These are phyloP conservation scores for Limnanthes douglasii DNA, from an alignment of 345 rosid genomes.

Conservation along the genomic window DNA sequence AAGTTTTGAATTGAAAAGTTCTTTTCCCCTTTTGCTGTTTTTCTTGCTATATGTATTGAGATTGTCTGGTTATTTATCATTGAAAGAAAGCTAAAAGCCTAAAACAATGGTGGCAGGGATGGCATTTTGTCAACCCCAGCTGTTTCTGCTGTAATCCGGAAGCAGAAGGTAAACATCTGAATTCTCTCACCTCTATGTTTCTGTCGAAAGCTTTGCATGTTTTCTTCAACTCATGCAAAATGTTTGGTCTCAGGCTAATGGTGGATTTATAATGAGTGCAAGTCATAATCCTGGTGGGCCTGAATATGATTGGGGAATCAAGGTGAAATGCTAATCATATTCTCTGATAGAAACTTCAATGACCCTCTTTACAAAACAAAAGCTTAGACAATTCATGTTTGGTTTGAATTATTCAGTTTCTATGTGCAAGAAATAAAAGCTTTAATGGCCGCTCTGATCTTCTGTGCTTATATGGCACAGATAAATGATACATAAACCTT, in stretches of 20 bases:
- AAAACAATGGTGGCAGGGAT: too few species aligned
- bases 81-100: slow-evolving; percentile 6
- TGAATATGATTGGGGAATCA: slow-evolving; percentile 94
- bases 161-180: slow-evolving; percentile 43
- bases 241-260: slow-evolving; percentile 46
- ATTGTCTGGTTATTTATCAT: slow-evolving; percentile 4
- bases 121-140: slow-evolving; percentile 85
- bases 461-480: too few species aligned
- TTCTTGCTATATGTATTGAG: not conserved
- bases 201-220: slow-evolving; percentile 1
- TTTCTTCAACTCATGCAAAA: not conserved
- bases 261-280: slow-evolving; percentile 96
- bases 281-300: slow-evolving; percentile 97
- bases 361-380: not conserved
- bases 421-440: too few species aligned
- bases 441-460: too few species aligned
- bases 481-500: too few species aligned
- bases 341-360: not conserved
- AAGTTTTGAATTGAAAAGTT: not conserved
- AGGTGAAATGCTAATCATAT: slow-evolving; percentile 31
- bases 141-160: slow-evolving; percentile 83
- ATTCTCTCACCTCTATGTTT: not conserved
- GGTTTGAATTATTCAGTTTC: too few species aligned
- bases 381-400: too few species aligned
- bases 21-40: not conserved